These are phyloP conservation scores for Pichia sp. DNA, from an alignment of 1,139 yeast genomes.

Conservation along the genomic window DNA sequence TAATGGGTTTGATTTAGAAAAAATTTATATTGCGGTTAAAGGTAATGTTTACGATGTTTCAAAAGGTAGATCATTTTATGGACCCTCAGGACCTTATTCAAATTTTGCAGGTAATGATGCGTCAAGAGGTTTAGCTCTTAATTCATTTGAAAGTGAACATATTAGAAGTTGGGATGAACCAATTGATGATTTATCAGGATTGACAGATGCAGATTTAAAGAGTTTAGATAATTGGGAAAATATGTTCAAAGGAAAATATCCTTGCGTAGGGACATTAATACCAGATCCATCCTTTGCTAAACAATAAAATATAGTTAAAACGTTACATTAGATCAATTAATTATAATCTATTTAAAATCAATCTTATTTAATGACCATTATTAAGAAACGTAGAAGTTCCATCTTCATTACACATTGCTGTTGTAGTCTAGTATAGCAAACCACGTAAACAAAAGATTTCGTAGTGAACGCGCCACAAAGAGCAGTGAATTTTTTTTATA, in stretches of 20 bases:
- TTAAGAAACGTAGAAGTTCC: too few species aligned
- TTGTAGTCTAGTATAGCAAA: too few species aligned
- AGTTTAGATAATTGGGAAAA: constrained; percentile 81
- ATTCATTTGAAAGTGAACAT: constrained; percentile 65
- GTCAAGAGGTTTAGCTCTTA: constrained; percentile 84
- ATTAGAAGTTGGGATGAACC: constrained; percentile 61
- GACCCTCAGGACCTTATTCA: constrained; percentile 94
- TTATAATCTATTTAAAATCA: too few species aligned
- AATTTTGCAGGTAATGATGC: constrained; percentile 98
- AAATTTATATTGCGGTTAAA: constrained; percentile 74
- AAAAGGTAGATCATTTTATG: constrained; percentile 79
- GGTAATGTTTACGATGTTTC: constrained; percentile 86
- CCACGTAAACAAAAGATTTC: too few species aligned
- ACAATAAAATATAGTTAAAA: too few species aligned
- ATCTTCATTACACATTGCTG: too few species aligned
- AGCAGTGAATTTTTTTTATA: too few species aligned
- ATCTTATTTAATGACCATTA: too few species aligned
- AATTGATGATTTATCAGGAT: constrained; percentile 61
- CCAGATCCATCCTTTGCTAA: constrained; percentile 17
- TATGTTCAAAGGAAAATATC: constrained; percentile 75
- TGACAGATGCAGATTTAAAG: constrained; percentile 53
- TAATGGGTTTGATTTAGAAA: constrained; percentile 75
- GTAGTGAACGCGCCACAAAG: too few species aligned
- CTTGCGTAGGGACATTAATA: constrained; percentile 56
- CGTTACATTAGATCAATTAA: too few species aligned